A percentile compares a stretch with the other conserved stretches of the same genome.
phyloP scores from a whole-genome alignment of 2,329 filamentous ascomycete species.

The Leptographium radiaticola region DNA sequence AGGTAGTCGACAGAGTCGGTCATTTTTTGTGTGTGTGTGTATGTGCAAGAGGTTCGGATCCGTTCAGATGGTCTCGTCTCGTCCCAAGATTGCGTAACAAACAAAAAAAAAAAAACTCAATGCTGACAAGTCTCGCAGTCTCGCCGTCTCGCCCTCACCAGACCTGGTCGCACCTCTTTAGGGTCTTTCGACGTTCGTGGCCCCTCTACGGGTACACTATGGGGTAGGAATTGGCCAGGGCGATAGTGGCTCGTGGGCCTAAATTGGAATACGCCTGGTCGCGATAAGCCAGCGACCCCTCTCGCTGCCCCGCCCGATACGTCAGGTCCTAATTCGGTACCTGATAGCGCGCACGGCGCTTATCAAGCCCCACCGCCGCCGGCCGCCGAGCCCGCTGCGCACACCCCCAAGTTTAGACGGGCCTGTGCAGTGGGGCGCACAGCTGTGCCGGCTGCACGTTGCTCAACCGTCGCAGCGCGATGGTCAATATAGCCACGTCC shows the following conservation, averaged over 20 bases:
- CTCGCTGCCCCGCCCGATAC: background rate
- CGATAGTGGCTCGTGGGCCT: background rate
- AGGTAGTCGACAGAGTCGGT: slow-evolving; percentile 1
- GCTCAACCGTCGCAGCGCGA: too few relatives aligned
- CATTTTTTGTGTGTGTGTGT: too few relatives aligned
- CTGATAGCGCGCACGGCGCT: background rate
- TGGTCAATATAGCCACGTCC: too few relatives aligned
- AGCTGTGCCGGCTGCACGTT: too few relatives aligned
- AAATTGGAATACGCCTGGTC: background rate
- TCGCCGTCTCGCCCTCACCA: too few relatives aligned
- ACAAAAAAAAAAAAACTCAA: too few relatives aligned
- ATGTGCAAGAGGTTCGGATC: too few relatives aligned
- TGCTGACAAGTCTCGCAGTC: too few relatives aligned
- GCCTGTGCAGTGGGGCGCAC: background rate
- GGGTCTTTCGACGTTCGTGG: too few relatives aligned
- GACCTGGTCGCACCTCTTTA: too few relatives aligned
- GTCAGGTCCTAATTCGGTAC: background rate
- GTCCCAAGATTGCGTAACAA: too few relatives aligned
- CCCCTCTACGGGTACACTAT: background rate
- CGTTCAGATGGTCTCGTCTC: too few relatives aligned
- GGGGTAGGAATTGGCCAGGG: background rate
- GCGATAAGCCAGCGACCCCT: background rate
- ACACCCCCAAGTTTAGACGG: background rate
- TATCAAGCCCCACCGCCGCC: background rate
- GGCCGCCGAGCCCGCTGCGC: background rate